A percentile compares a stretch with the other conserved stretches of the same genome.
Conservation (phyloP, 768 basidiomycete species). For the Thelephora ganbajun region DNA sequence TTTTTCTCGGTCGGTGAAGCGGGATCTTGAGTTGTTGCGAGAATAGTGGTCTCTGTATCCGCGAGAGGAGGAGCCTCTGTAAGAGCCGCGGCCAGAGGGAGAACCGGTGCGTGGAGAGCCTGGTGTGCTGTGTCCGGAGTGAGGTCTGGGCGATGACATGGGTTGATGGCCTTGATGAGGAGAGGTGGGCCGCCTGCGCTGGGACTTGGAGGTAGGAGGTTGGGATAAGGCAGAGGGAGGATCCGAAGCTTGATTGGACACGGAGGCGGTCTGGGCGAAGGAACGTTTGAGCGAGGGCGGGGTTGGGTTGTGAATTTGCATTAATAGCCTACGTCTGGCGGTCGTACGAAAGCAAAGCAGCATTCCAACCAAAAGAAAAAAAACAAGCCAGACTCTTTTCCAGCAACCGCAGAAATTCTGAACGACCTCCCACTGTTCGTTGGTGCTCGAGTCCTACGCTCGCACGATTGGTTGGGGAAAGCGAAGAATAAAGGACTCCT, state of each 20-base stretch:
- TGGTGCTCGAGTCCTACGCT: too few species aligned
- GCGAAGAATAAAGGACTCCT: too few species aligned
- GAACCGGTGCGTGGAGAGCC: background rate
- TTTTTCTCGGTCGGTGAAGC: too few species aligned
- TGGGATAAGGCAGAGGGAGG: background rate
- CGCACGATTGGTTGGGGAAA: too few species aligned
- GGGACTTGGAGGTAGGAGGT: background rate
- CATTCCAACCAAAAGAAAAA: conserved; percentile 1
- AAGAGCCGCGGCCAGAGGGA: too few species aligned
- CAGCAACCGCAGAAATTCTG: too few species aligned
- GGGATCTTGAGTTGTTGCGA: too few species aligned
- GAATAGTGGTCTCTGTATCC: too few species aligned
- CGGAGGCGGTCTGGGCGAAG: conserved; percentile 25
- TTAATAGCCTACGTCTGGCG: too few species aligned
- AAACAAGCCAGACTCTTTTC: background rate
- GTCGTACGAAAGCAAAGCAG: background rate
- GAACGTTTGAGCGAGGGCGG: conserved; percentile 31
- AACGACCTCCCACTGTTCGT: too few species aligned
- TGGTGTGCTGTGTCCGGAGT: background rate
- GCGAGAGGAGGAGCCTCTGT: too few species aligned
- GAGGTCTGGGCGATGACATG: background rate
- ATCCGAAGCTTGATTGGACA: conserved; percentile 5
- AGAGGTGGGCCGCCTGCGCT: background rate
- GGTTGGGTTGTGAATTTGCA: conserved; percentile 9
- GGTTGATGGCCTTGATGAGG: background rate